Evolutionary conservation across 2,329 filamentous ascomycete genomes (phyloP), one percentile per base, ranked within the genome.

Genomic region (Nigrograna mackinnonii): DNA sequence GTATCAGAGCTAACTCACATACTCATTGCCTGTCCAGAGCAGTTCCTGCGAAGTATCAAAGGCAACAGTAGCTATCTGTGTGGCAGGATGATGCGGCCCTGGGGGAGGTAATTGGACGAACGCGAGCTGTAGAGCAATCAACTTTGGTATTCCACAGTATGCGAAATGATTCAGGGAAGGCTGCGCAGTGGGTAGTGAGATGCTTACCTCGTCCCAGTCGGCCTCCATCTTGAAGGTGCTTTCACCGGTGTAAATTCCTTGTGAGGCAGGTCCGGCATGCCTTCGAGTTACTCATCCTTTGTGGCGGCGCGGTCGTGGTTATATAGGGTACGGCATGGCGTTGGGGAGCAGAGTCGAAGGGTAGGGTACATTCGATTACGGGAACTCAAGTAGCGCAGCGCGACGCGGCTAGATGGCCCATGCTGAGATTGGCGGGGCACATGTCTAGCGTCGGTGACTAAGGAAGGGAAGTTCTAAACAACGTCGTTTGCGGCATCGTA

Each of bases 21-120:
- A 89, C 73, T 94, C 89, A 68, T 94, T 95, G 35, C 91, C 95
- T 3, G 85, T 84, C 94, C 95, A 99, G 39, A 99, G 73, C 24
- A 99, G 79, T 68, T 99, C 94, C 67, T 96, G 87, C 28, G 80
- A 79, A 43, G 86, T 87, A 68, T 99, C 94, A 70, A 99, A 99
- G 35, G 87, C 86, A 68, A 96, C 81, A 3, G 90, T 86, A 33
- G 87, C 86, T 54, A 90, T 83, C 43, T 83, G 83, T 17, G 87
- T 87, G 32, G 85, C 80, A 60, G 87, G 73, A 35, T 65, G 58
- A 39, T 87, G 84, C 60, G 83, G 77, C 64, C 83, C 85, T 60
- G 87, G 84, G 59, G 88, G 84, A 68, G 90, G 89, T 71, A 95
- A 83, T 67, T 84, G 80, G 72, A 94, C 84, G 70, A 90, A 87